These are phyloP conservation scores for Gossypium raimondii DNA, from an alignment of 345 rosid species.

Conservation along the genomic window DNA sequence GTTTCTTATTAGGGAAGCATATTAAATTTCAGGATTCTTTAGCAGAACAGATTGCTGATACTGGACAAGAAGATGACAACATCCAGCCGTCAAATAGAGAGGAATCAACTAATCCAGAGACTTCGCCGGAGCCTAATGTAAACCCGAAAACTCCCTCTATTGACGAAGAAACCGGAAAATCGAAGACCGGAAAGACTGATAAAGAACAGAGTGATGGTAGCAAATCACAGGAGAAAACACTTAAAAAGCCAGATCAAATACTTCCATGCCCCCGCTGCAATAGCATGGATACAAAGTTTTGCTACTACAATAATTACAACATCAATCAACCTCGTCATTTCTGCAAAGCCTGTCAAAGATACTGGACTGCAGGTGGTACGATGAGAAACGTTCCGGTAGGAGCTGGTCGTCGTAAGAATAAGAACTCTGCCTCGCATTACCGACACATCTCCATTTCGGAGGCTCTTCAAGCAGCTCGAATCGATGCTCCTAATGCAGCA, in stretches of 20 bases:
- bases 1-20: constrained; percentile 11
- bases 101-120: constrained; percentile 21
- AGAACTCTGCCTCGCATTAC: constrained; percentile 57
- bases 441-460: constrained; percentile 73
- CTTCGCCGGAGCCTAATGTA: constrained; percentile 23
- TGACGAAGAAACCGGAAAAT: constrained; percentile 41
- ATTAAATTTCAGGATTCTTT: constrained; percentile 36
- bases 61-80: constrained; percentile 18
- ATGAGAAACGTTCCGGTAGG: constrained; percentile 92
- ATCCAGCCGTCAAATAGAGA: constrained; percentile 10
- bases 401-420: constrained; percentile 91
- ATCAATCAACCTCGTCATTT: constrained; percentile 91
- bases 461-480: constrained; percentile 57
- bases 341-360: constrained; percentile 92
- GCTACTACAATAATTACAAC: constrained; percentile 90
- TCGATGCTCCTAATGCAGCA: constrained; percentile 41
- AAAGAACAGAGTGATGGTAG: constrained; percentile 32
- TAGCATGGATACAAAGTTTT: constrained; percentile 89
- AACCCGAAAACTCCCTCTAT: constrained; percentile 43
- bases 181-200: constrained; percentile 37
- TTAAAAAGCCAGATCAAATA: constrained; percentile 88
- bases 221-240: constrained; percentile 45
- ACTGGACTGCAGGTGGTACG: constrained; percentile 93
- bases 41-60: constrained; percentile 19
- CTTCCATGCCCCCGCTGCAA: constrained; percentile 87